Base-by-base conservation (phyloP, 805 yeast genomes). In the Pichia exigua region DNA sequence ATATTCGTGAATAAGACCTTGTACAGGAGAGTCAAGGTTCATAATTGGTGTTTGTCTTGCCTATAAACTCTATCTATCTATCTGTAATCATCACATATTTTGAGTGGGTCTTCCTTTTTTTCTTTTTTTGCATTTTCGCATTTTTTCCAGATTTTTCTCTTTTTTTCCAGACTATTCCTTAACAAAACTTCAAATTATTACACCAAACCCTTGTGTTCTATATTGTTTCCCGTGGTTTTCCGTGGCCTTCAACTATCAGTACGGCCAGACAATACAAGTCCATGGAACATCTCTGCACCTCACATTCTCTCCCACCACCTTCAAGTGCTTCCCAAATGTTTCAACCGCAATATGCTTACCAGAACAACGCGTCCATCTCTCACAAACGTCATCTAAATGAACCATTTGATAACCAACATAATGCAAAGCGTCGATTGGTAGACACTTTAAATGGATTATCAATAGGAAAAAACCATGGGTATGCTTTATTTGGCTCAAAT, bases 1-100 rank as follows among this genome's bases (percentile, higher is more conserved):
- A 59, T 77, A 82, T 41, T 70, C 73, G 57, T 79, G 82, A 9
- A 79, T 61, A 18, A 62, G 58, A 15, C 84, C 85, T 20, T 57
- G 46, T 10, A 58, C 56, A 9, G 63, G 55, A n/a, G n/a, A 13
- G 38, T 32, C n/a, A 4, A 15, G 11, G 38, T 32, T 32, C 38
- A 32, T 32, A 6, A 4, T 15, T 10, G 17, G 38, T 32, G 8
- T n/a, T 4, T 11, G 35, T 30, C 9, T 21, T 8, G 21, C n/a
- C n/a, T n/a, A n/a, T n/a, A n/a, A n/a, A n/a, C n/a, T n/a, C n/a
- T n/a, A n/a, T n/a, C n/a, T n/a, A n/a, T n/a, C n/a, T n/a, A n/a
- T n/a, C n/a, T n/a, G n/a, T n/a, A n/a, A n/a, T n/a, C n/a, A n/a
- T n/a, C n/a, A n/a, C n/a, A n/a, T n/a, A n/a, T n/a, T n/a, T n/a